phyloP scores from a whole-genome alignment of 345 rosid species.

The Geranium brycei region DNA sequence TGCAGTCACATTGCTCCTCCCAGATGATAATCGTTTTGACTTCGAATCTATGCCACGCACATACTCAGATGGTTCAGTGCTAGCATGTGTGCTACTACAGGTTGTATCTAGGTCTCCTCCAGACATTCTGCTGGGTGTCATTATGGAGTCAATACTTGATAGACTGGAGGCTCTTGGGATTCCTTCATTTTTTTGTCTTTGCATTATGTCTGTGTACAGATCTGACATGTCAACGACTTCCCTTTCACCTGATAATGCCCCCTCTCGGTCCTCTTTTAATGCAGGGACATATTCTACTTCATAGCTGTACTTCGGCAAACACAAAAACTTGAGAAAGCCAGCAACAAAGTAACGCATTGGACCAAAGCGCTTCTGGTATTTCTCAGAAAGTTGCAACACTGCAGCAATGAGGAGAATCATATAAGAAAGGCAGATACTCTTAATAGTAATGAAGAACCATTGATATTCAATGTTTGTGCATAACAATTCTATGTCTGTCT shows the following conservation, averaged over 20 bases:
- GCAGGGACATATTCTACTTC: conserved; percentile 96
- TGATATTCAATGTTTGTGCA: too few species aligned
- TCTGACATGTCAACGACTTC: conserved; percentile 66
- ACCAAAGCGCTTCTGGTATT: conserved; percentile 86
- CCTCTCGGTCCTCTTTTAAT: conserved; percentile 54
- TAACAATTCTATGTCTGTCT: too few species aligned
- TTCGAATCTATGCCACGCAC: conserved; percentile 91
- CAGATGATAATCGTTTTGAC: conserved; percentile 68
- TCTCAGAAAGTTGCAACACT: conserved; percentile 95
- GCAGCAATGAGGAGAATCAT: conserved; percentile 18
- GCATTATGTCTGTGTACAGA: conserved; percentile 70
- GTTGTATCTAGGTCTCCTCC: conserved; percentile 68
- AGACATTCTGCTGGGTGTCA: conserved; percentile 69
- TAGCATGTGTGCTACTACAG: conserved; percentile 61
- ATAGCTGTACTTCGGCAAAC: conserved; percentile 88
- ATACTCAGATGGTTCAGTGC: conserved; percentile 85
- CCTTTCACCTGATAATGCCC: conserved; percentile 28
- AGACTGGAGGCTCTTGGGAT: conserved; percentile 94
- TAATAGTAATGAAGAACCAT: too few species aligned
- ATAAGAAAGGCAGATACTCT: not conserved
- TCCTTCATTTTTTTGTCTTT: conserved; percentile 66
- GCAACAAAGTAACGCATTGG: conserved; percentile 94
- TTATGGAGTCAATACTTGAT: conserved; percentile 89
- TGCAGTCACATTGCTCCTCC: conserved; percentile 54
- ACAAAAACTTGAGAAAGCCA: conserved; percentile 85